Base-by-base conservation (phyloP, 2,329 filamentous ascomycete genomes). In the Ascochyta clinopodiicola region DNA sequence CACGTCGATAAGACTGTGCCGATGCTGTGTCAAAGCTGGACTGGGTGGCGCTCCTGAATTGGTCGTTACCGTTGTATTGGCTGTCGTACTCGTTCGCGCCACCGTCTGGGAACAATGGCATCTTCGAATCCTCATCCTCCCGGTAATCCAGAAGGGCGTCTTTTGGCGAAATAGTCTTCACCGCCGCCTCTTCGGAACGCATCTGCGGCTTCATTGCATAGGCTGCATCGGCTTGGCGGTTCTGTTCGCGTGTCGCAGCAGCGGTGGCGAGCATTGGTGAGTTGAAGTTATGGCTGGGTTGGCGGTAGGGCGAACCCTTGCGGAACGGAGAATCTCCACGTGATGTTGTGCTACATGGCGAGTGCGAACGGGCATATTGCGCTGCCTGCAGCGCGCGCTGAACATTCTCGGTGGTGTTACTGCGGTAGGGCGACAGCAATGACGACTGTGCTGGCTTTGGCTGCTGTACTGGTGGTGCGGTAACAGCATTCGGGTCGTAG, bases 111-210 rank as follows among this genome's bases (percentile, higher is more conserved):
- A 96, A 96, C 19, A 96, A 78, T 12, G 91, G 87, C 66, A 89
- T 86, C 56, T 86, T 86, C 4, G 84, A 78, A 43, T 89, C 88
- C 17, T 93, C 90, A 0, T 81, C 76, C 35, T 95, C 91, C 58
- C 88, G 85, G 71, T 93, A 96, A 57, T 97, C 93, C 44, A 97
- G 78, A 56, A 96, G 78, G 1, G 93, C 91, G 68, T 98, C 94
- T 77, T 96, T 96, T 22, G 94, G 95, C 1, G 94, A 98, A 42
- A 99, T 96, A 0, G 94, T 96, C 75, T 91, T 91, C 1, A 86
- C 82, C n/a, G 76, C 64, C 38, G 78, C 67, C 57, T 77, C 74
- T 22, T 82, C 73, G 44, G 74, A 70, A 43, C 73, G 70, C 62
- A 76, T 70, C 44, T 73, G 74, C 25, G 75, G 63, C 60, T 77